Conservation (phyloP, 2,329 filamentous ascomycete species). For the Aulographum hederae region DNA sequence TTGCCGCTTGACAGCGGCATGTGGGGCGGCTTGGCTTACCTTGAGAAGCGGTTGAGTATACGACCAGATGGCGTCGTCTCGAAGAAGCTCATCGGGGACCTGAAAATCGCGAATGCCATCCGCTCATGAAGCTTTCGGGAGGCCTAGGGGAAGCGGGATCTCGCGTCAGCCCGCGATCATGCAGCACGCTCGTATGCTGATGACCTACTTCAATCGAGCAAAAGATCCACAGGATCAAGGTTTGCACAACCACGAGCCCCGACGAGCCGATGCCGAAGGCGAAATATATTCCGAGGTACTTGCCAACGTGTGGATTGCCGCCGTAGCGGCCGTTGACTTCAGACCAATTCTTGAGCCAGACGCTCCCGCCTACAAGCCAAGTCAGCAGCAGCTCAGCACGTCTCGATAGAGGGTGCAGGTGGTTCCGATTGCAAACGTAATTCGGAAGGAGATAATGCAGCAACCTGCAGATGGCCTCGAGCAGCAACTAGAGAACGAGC, state of each 20-base stretch:
- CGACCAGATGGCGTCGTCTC: conserved; percentile 90
- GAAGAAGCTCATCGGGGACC: conserved; percentile 97
- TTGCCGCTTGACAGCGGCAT: too few species aligned
- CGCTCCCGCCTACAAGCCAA: conserved; percentile 52
- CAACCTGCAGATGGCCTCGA: too few species aligned
- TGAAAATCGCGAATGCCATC: conserved; percentile 95
- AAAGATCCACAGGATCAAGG: conserved; percentile 94
- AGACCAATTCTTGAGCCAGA: conserved; percentile 92
- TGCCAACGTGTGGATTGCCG: conserved; percentile 59
- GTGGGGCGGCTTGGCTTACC: too few species aligned
- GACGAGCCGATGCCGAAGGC: conserved; percentile 81
- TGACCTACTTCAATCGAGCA: conserved; percentile 88
- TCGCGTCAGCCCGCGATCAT: neutral
- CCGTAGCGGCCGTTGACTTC: conserved; percentile 54
- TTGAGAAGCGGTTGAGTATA: conserved; percentile 92
- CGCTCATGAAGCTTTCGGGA: conserved; percentile 91
- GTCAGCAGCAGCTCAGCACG: too few species aligned
- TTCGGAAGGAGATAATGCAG: too few species aligned
- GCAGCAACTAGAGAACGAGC: too few species aligned
- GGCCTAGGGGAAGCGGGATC: conserved; percentile 32
- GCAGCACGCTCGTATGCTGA: neutral
- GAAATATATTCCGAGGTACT: conserved; percentile 91
- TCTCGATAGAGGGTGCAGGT: neutral
- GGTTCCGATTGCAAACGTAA: conserved; percentile 6
- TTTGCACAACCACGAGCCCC: conserved; percentile 73